phyloP scores from a whole-genome alignment of 345 rosid genomes.

The Rubroshorea leprosula region DNA sequence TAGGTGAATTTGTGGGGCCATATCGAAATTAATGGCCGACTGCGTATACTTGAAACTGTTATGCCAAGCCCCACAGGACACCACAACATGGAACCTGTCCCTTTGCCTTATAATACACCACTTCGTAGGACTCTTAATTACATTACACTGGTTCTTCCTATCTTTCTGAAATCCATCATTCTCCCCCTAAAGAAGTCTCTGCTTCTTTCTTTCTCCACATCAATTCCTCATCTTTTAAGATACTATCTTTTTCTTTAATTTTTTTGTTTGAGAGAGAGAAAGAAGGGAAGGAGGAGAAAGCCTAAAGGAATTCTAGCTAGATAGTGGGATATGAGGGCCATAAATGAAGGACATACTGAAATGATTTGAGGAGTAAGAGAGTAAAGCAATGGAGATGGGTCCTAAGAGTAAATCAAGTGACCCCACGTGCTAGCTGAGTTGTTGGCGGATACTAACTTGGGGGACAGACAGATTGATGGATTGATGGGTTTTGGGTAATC shows the following conservation, averaged over 20 bases:
- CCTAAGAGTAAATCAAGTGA: neutral
- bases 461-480: neutral
- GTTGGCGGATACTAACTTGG: neutral
- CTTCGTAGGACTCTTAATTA: neutral
- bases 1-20: constrained; percentile 17
- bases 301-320: too few relatives aligned
- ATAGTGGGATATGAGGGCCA: neutral
- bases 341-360: neutral
- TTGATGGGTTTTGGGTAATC: neutral
- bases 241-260: too few relatives aligned
- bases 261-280: too few relatives aligned
- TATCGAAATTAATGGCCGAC: constrained; percentile 10
- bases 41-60: neutral
- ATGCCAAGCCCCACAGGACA: neutral
- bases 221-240: neutral
- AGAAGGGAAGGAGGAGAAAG: neutral
- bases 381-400: neutral
- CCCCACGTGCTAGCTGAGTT: neutral
- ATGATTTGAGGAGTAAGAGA: neutral
- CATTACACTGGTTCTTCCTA: neutral
- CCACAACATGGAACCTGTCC: neutral
- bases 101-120: neutral
- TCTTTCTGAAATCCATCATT: neutral
- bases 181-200: neutral
- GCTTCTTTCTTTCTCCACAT: neutral